Conservation (phyloP, 2,329 filamentous ascomycete species). For the Sodiomyces alkalinus region DNA sequence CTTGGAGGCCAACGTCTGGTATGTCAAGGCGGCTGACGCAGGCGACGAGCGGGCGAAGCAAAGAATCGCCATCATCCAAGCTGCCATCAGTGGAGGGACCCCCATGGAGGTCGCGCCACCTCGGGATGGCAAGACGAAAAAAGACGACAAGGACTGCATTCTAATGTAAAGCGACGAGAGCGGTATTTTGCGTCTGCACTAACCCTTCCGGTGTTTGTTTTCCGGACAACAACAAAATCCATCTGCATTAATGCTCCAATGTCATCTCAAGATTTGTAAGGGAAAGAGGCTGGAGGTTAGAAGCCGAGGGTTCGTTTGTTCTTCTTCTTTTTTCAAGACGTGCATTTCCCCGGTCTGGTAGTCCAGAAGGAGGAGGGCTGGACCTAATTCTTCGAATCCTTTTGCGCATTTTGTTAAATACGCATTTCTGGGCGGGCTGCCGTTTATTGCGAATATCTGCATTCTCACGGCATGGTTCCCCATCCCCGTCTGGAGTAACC, state of each 20-base stretch:
- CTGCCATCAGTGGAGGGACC: constrained; percentile 51
- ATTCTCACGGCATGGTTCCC: too few relatives aligned
- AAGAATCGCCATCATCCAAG: constrained; percentile 71
- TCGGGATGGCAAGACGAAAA: constrained; percentile 34
- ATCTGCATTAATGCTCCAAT: constrained; percentile 7
- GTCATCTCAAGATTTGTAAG: too few relatives aligned
- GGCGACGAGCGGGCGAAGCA: constrained; percentile 84
- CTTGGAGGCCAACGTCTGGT: constrained; percentile 97
- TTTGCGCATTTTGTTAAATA: too few relatives aligned
- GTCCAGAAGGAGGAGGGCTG: too few relatives aligned
- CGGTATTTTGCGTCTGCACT: constrained; percentile 1
- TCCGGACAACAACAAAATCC: constrained; percentile 2
- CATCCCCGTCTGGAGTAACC: too few relatives aligned
- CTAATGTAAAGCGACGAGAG: constrained; percentile 33
- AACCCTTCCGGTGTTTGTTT: constrained; percentile 5
- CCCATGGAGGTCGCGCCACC: constrained; percentile 42
- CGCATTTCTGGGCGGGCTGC: too few relatives aligned
- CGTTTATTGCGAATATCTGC: too few relatives aligned
- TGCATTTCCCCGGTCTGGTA: too few relatives aligned
- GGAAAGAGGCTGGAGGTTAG: too few relatives aligned
- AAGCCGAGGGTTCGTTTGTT: too few relatives aligned
- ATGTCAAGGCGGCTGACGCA: constrained; percentile 84
- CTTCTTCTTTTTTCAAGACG: constrained; percentile 1
- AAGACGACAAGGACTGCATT: constrained; percentile 42
- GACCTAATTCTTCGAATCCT: too few relatives aligned